Evolutionary conservation across 345 rosid species (phyloP), one percentile per base, ranked within the genome.

Genomic region (Salix suchowensis): DNA sequence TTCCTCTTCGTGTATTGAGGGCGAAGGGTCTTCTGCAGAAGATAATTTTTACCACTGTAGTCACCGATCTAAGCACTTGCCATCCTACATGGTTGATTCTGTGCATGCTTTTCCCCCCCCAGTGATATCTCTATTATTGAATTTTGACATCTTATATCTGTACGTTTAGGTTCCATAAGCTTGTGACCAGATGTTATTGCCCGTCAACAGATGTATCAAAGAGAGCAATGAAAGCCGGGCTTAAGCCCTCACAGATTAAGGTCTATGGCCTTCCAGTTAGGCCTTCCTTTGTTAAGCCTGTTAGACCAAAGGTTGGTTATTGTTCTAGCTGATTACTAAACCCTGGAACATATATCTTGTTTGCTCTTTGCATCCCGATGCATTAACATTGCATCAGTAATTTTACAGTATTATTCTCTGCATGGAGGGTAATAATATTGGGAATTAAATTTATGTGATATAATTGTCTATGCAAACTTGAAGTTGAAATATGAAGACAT

Each of bases 121-220:
- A 40, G 36, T 67, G 21, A 34, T 68, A 48, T 30, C 55, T 30
- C 69, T n/a, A 76, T 77, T 52, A 54, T 60, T 32, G 14, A 36
- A 34, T 75, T 68, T 76, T 77, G 61, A 84, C 40, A 15, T 58
- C 72, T 18, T 67, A 18, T 65, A 11, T 73, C 76, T 52, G 6
- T 64, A 67, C 73, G 18, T 54, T 58, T 85, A 96, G 99, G 98
- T 96, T 96, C 83, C 99, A 96, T 86, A 96, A 96, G 88, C 99
- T 96, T 84, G 99, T 96, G 79, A 94, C 99, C 61, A 88, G 97
- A 85, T 96, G 99, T 78, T 96, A 96, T 78, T 96, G 98, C 84
- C 99, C 99, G 68, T 82, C 99, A 78, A 72, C 87, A 67, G 97
- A 96, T 81, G 98, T 96, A 55, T 89, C 97, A 23, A 91, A 92